Evolutionary conservation across 179 eudicot genomes (phyloP).

Genomic region (Spinacia oleracea): DNA sequence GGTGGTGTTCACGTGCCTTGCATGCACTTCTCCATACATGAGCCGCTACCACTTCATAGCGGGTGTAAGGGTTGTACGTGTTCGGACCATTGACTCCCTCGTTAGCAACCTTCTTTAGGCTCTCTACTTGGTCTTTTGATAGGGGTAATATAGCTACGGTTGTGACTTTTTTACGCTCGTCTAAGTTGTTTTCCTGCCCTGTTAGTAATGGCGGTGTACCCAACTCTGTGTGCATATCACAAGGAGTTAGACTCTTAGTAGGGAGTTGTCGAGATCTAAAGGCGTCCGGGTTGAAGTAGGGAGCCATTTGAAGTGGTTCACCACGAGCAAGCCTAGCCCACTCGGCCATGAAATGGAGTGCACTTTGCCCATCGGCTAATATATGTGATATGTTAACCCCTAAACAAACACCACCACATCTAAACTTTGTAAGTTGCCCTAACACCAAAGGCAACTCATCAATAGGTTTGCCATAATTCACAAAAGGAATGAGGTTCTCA

Average conservation of each 20-base stretch:
- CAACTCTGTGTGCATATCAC: not conserved
- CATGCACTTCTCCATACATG: slow-evolving; percentile 53
- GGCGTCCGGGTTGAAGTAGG: slow-evolving; percentile 28
- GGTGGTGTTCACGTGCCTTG: slow-evolving; percentile 29
- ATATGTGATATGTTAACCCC: slow-evolving; percentile 39
- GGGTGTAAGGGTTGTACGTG: slow-evolving; percentile 28
- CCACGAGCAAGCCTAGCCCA: slow-evolving; percentile 51
- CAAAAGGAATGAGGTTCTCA: slow-evolving; percentile 32
- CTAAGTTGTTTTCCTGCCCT: slow-evolving; percentile 25
- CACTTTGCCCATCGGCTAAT: slow-evolving; percentile 46
- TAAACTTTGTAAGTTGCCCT: slow-evolving; percentile 36
- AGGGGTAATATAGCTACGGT: slow-evolving; percentile 31
- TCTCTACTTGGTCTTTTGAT: slow-evolving; percentile 37
- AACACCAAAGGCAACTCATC: slow-evolving; percentile 35
- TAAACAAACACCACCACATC: slow-evolving; percentile 35
- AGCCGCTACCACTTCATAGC: slow-evolving; percentile 47
- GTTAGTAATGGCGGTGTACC: slow-evolving; percentile 28
- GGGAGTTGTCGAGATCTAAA: slow-evolving; percentile 18
- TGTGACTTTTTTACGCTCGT: slow-evolving; percentile 39
- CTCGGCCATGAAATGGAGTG: slow-evolving; percentile 42
- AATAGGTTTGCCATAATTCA: slow-evolving; percentile 32
- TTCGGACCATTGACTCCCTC: not conserved
- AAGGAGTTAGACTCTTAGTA: not conserved
- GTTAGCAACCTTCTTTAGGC: slow-evolving; percentile 34
- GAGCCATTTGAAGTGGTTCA: slow-evolving; percentile 25